These are phyloP conservation scores for Plectosphaerella sp. DNA, from an alignment of 2,329 filamentous ascomycete species.

Conservation along the genomic window DNA sequence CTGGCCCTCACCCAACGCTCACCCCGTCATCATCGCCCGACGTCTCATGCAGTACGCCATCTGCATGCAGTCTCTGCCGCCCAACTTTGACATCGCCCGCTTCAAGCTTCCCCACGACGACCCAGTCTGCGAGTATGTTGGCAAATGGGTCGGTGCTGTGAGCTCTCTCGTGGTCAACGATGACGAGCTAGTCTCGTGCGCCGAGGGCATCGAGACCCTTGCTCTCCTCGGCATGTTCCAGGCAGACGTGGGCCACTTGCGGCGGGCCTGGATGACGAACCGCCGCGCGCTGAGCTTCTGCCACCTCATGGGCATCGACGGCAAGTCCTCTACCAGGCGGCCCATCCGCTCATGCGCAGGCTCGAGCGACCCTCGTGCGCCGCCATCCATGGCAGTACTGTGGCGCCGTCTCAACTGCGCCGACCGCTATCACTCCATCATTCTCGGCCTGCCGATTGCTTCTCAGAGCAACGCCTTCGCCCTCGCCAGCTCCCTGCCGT, in stretches of 20 bases:
- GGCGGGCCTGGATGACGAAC: conserved; percentile 47
- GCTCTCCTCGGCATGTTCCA: conserved; percentile 42
- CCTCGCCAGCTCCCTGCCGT: conserved; percentile 16
- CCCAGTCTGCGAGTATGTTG: conserved; percentile 13
- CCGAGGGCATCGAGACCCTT: conserved; percentile 49
- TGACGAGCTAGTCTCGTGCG: conserved; percentile 43
- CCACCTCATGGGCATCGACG: conserved; percentile 44
- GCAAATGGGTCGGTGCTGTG: conserved; percentile 24
- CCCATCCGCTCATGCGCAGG: neutral
- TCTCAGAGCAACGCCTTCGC: conserved; percentile 33
- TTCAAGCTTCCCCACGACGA: conserved; percentile 12
- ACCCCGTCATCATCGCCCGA: conserved; percentile 42
- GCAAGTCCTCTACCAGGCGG: conserved; percentile 6
- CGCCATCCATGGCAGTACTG: conserved; percentile 15
- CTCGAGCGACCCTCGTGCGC: neutral
- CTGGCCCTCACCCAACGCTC: conserved; percentile 22
- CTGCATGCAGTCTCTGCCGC: conserved; percentile 39
- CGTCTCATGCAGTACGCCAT: conserved; percentile 39
- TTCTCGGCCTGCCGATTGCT: conserved; percentile 44
- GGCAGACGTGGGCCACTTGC: conserved; percentile 45
- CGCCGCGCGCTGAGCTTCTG: conserved; percentile 44
- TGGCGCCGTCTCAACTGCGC: conserved; percentile 45
- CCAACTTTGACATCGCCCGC: conserved; percentile 15
- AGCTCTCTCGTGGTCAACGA: conserved; percentile 39
- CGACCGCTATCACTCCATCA: conserved; percentile 45